phyloP scores from a whole-genome alignment of 495 filamentous ascomycete species.

The Podospora pseudopauciseta region DNA sequence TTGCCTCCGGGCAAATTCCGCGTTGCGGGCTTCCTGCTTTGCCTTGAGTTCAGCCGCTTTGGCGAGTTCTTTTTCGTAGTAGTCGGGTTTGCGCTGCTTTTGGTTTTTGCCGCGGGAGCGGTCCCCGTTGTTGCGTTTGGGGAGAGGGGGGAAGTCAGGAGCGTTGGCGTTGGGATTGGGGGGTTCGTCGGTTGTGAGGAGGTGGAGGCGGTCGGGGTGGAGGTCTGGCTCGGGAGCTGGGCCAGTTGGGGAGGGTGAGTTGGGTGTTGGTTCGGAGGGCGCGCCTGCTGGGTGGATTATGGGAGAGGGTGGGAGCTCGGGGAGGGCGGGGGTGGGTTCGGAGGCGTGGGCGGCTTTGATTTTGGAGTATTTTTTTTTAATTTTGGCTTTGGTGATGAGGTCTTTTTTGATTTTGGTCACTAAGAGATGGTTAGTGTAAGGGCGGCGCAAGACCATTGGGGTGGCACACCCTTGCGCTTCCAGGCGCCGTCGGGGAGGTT shows the following conservation, averaged over 20 bases:
- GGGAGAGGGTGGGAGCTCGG: constrained; percentile 69
- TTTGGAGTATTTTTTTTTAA: constrained; percentile 91
- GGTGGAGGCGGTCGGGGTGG: constrained; percentile 12
- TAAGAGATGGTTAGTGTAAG: constrained; percentile 33
- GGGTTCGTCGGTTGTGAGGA: constrained; percentile 8
- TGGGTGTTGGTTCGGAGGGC: constrained; percentile 37
- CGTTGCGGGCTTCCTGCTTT: constrained; percentile 56
- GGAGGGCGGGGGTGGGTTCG: constrained; percentile 64
- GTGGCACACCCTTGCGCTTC: constrained; percentile 72
- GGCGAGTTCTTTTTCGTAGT: constrained; percentile 74
- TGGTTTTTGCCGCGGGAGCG: constrained; percentile 36
- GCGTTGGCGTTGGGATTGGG: constrained; percentile 64
- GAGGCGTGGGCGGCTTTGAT: constrained; percentile 57
- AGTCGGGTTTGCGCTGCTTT: constrained; percentile 57
- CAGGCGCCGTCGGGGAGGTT: constrained; percentile 92
- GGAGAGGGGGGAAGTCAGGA: constrained; percentile 25
- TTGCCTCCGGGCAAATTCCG: constrained; percentile 54
- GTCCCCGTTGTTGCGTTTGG: constrained; percentile 8
- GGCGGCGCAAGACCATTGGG: background rate
- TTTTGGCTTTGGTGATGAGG: constrained; percentile 88
- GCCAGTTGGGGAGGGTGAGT: constrained; percentile 1
- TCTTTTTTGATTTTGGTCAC: constrained; percentile 89
- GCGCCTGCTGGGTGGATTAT: constrained; percentile 58
- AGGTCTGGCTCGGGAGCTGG: constrained; percentile 3
- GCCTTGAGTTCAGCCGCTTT: constrained; percentile 59